A percentile compares a stretch with the other conserved stretches of the same genome.
These are phyloP conservation scores for Batkoa obscura DNA, from an alignment of 371 early-diverging fungal genomes.

Conservation along the genomic window DNA sequence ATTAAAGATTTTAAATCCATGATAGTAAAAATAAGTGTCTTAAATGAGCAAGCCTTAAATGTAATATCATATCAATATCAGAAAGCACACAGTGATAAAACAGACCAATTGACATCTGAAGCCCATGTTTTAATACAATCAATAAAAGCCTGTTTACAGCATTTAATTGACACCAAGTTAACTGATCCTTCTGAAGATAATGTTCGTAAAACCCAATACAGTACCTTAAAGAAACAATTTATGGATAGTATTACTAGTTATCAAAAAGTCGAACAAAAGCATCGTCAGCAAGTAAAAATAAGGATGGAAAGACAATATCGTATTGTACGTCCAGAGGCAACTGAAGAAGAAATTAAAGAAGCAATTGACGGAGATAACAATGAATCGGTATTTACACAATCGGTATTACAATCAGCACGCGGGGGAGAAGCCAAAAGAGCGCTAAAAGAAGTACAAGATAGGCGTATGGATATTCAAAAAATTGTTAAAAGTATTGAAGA, in stretches of 20 bases:
- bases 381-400: slow-evolving; percentile 65
- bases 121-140: neutral
- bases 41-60: slow-evolving; percentile 2
- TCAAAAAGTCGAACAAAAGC: slow-evolving; percentile 57
- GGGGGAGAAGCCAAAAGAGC: slow-evolving; percentile 63
- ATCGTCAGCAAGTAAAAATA: slow-evolving; percentile 62
- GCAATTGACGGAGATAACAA: slow-evolving; percentile 52
- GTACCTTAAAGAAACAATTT: slow-evolving; percentile 36
- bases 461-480: slow-evolving; percentile 72
- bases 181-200: neutral
- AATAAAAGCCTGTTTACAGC: slow-evolving; percentile 1
- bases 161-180: neutral
- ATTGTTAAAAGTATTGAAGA: slow-evolving; percentile 39
- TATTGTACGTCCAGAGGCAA: slow-evolving; percentile 69
- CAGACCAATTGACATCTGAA: neutral
- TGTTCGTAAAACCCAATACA: slow-evolving; percentile 7
- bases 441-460: slow-evolving; percentile 61
- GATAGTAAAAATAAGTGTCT: neutral
- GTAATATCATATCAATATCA: neutral
- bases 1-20: slow-evolving; percentile 1
- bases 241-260: slow-evolving; percentile 64
- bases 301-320: slow-evolving; percentile 68
- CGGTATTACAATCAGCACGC: slow-evolving; percentile 54
- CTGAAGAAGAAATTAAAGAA: slow-evolving; percentile 57
- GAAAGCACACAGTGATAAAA: too few species aligned